These are phyloP conservation scores for Calocybe indica DNA, from an alignment of 768 basidiomycete species.

Conservation along the genomic window DNA sequence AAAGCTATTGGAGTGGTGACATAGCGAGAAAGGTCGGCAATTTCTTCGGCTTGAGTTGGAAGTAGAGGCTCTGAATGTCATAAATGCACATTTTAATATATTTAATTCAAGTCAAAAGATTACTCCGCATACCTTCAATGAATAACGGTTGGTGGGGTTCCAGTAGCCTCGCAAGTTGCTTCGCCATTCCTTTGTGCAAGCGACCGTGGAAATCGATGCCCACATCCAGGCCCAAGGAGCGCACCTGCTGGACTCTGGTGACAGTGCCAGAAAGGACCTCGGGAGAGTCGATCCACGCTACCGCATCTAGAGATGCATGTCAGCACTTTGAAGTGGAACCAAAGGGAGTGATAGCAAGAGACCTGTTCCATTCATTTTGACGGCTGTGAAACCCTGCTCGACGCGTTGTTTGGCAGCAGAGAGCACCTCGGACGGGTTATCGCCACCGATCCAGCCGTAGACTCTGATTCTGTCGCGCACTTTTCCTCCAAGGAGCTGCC, in stretches of 20 bases:
- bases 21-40: slow-evolving; percentile 47
- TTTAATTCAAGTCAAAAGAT: background rate
- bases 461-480: slow-evolving; percentile 55
- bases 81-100: background rate
- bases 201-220: slow-evolving; percentile 69
- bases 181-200: slow-evolving; percentile 64
- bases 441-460: slow-evolving; percentile 58
- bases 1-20: slow-evolving; percentile 56
- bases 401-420: slow-evolving; percentile 48
- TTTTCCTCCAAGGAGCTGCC: slow-evolving; percentile 65
- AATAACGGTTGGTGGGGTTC: slow-evolving; percentile 58
- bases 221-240: slow-evolving; percentile 53
- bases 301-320: slow-evolving; percentile 14
- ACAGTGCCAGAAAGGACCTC: slow-evolving; percentile 42
- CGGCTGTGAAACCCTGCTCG: slow-evolving; percentile 59
- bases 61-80: slow-evolving; percentile 43
- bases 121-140: slow-evolving; percentile 43
- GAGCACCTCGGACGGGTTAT: slow-evolving; percentile 46
- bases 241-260: slow-evolving; percentile 45
- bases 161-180: slow-evolving; percentile 55
- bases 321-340: background rate
- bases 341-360: slow-evolving; percentile 6
- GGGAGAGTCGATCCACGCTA: slow-evolving; percentile 62
- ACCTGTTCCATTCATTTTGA: slow-evolving; percentile 71
- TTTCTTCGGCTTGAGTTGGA: slow-evolving; percentile 55